Evolutionary conservation across 2,329 filamentous ascomycete genomes (phyloP), one percentile per base, ranked within the genome.

Genomic region (Polytolypa hystricis): DNA sequence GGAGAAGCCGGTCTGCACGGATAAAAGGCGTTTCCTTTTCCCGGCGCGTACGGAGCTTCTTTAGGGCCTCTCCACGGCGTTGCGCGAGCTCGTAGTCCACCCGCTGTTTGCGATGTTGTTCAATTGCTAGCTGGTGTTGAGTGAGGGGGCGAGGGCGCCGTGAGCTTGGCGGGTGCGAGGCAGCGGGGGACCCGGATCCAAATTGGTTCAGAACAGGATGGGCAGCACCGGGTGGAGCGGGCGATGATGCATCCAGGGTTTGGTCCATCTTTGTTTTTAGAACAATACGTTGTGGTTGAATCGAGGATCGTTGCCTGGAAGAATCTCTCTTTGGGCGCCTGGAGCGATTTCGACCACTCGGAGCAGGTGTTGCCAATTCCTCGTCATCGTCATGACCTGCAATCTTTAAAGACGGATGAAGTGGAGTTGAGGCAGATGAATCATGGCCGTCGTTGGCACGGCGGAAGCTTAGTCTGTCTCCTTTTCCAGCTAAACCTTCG

Each of bases 51-150:
- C 58, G 57, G 6, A 65, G 46, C 33, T 55, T 42, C 18, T 57
- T 55, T 30, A 61, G 59, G 10, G 56, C 55, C 12, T 61, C 56
- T 25, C 44, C 48, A 40, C 58, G 60, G 25, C 64, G 60, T 41
- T 64, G 61, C 16, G 59, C 57, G 9, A 69, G 51, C 6, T 66
- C 51, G 45, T 67, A 66, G 16, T 67, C 63, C 38, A 69, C 62
- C 5, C 65, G 62, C 41, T 66, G 60, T 36, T 61, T 62, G 20
- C 64, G 58, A 39, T 69, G 66, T 35, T 66, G 61, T 41, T 68
- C 65, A 4, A 69, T 59, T 15, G 66, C 66, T 35, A 67, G 54
- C 38, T 69, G 66, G 38, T 69, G 66, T 35, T 67, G 64, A 2
- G 66, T 69, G 27, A 68, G 54, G 7, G 66, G 65, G 12, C 65